Conservation (phyloP, 179 eudicot species). For the Nepenthes alata region DNA sequence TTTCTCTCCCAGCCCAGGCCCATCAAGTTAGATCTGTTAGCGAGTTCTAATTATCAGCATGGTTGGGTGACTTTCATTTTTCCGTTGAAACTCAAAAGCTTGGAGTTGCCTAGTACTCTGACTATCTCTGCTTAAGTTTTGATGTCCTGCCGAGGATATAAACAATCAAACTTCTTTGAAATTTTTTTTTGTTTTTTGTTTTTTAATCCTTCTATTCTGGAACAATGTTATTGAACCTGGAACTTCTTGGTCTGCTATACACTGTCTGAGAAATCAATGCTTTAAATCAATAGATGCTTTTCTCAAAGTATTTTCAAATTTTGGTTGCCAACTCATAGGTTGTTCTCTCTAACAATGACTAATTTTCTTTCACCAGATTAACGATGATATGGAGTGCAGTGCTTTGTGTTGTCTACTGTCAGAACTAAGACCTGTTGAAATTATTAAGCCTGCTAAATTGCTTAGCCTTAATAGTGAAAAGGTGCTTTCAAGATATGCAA, state of each 20-base stretch:
- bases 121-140: neutral
- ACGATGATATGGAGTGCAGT: conserved; percentile 84
- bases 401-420: conserved; percentile 66
- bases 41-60: too few species aligned
- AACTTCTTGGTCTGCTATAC: neutral
- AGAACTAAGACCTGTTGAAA: conserved; percentile 93
- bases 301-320: neutral
- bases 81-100: too few species aligned
- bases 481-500: conserved; percentile 62
- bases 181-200: too few species aligned
- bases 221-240: too few species aligned
- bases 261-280: neutral
- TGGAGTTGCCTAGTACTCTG: too few species aligned
- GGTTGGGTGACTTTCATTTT: too few species aligned
- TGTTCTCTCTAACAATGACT: neutral
- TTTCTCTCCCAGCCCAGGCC: too few species aligned
- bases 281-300: neutral
- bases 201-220: too few species aligned
- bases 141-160: neutral
- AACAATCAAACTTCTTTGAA: too few species aligned
- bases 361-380: conserved; percentile 39
- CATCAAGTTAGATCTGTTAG: too few species aligned
- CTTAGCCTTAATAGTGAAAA: conserved; percentile 79
- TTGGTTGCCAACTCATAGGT: neutral
- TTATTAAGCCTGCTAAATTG: conserved; percentile 65